These are phyloP conservation scores for Suhomyces sp. DNA, from an alignment of 805 yeast species.

Conservation along the genomic window DNA sequence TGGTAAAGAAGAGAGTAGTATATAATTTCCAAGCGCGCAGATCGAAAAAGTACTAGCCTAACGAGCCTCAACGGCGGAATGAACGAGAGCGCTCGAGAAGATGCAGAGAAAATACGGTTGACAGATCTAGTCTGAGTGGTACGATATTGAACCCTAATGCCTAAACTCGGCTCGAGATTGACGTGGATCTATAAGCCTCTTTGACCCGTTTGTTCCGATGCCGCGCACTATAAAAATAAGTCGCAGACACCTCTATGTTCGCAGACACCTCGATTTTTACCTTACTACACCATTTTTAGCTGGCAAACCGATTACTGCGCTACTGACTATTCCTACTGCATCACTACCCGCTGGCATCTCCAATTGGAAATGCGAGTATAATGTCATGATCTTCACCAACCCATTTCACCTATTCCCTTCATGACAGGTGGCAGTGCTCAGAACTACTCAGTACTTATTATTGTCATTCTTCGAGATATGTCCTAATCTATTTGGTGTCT, in stretches of 20 bases:
- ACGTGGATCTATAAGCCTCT: background rate
- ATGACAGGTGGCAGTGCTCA: background rate
- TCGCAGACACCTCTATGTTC: background rate
- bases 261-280: too few relatives aligned
- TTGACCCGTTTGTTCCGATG: background rate
- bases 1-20: background rate
- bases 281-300: too few relatives aligned
- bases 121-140: background rate
- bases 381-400: background rate
- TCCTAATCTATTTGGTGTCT: too few relatives aligned
- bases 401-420: background rate
- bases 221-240: background rate
- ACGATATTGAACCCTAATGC: background rate
- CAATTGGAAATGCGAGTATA: background rate
- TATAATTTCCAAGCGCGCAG: background rate
- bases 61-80: background rate
- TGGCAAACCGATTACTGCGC: background rate
- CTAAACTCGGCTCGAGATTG: background rate
- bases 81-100: background rate
- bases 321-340: background rate
- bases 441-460: background rate
- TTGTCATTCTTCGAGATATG: background rate
- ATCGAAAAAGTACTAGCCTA: background rate
- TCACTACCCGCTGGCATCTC: background rate
- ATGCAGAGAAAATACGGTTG: background rate